Evolutionary conservation across 192 early-diverging fungal genomes (phyloP), one percentile per base, ranked within the genome.

Genomic region (Coemansia sp.): DNA sequence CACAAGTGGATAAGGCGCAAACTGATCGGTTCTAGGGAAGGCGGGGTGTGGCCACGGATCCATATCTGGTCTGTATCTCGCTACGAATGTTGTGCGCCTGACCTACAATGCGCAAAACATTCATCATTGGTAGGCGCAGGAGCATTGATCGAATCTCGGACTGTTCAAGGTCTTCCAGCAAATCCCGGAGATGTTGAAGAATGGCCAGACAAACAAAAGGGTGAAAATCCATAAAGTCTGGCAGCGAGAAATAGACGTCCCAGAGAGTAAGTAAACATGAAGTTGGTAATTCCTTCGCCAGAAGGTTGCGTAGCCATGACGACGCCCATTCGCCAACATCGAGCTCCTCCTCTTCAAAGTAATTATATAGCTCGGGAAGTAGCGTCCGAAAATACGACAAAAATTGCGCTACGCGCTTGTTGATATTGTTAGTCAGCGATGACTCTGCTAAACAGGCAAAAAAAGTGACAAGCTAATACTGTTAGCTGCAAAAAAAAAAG

Each of bases 271-370:
- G 73, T 24, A 92, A 69, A 69, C 87, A 87, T 49, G 90, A 88
- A 30, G 91, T 84, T n/a, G 90, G 89, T 60, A 97, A 82, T 61
- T 97, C 93, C 62, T 87, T 87, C 10, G 91, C 82, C 18, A 97
- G 66, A n/a, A 95, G 64, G 68, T 85, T 85, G 58, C 87, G 87
- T 56, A 95, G 84, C 87, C 93, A 93, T 14, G 92, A 90, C 18
- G 89, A 86, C 5, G 87, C 88, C 86, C 90, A 93, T 62, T 93
- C 93, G 68, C 91, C 89, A 32, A 92, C 83, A 56, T 94, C 88
- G 28, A 95, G 89, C 68, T 96, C 93, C 57, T 97, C 94, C 55
- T 97, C 94, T 68, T 94, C 92, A 85, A 97, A 97, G 74, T 92
- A 93, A 68, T 86, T 92, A 70, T 95, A 94, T 65, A 96, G 76